A percentile compares a stretch with the other conserved stretches of the same genome.
Evolutionary conservation across 2,329 filamentous ascomycete genomes (phyloP).

Genomic region (Aureobasidium sp.): DNA sequence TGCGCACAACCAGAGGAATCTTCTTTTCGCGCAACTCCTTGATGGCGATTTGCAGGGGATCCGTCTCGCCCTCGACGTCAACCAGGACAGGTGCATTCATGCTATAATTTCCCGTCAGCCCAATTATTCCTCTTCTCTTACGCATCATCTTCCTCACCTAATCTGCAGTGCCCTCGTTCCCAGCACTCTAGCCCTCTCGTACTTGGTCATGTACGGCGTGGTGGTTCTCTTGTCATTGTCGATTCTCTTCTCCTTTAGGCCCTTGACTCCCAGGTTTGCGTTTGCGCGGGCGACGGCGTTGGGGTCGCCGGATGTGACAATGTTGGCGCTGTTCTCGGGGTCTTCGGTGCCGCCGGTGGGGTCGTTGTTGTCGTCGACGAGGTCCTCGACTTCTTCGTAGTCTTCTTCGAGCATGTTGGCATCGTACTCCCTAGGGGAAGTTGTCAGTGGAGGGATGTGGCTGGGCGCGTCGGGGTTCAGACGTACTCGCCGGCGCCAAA

Average conservation of each 20-base stretch:
- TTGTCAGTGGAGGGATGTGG: not conserved
- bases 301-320: constrained; percentile 46
- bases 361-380: constrained; percentile 18
- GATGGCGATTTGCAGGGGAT: constrained; percentile 93
- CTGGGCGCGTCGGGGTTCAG: not conserved
- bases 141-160: constrained; percentile 52
- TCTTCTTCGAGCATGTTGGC: constrained; percentile 37
- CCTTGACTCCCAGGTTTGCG: constrained; percentile 49
- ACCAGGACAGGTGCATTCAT: constrained; percentile 97
- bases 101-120: constrained; percentile 41
- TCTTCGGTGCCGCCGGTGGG: constrained; percentile 22
- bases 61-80: constrained; percentile 94
- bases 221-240: constrained; percentile 80
- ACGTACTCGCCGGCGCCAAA: constrained; percentile 21
- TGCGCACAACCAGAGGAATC: constrained; percentile 88
- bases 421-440: constrained; percentile 25
- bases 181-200: constrained; percentile 87
- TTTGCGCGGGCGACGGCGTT: constrained; percentile 39
- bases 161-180: constrained; percentile 93
- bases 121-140: not conserved
- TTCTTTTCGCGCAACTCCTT: constrained; percentile 98
- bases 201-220: constrained; percentile 99
- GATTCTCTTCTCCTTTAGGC: constrained; percentile 73
- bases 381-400: constrained; percentile 49
- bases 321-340: constrained; percentile 31